A percentile compares a stretch with the other conserved stretches of the same genome.
Evolutionary conservation across 2,329 filamentous ascomycete species (phyloP).

Genomic region (Shiraia sp.): DNA sequence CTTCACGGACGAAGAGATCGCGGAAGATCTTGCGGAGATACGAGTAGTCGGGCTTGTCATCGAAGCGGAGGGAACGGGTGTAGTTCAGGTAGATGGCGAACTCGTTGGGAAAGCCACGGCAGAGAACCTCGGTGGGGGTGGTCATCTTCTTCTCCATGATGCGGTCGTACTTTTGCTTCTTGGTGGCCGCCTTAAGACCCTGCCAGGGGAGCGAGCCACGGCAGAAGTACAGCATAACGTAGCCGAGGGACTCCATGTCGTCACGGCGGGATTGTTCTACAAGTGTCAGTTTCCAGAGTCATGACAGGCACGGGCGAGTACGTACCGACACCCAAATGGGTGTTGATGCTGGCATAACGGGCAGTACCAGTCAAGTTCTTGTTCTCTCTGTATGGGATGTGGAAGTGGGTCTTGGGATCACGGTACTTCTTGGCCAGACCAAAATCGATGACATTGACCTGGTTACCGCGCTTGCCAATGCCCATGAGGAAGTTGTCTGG

Average conservation of each 20-base stretch:
- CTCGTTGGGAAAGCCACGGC: constrained; percentile 98
- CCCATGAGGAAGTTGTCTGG: constrained; percentile 99
- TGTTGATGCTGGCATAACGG: constrained; percentile 98
- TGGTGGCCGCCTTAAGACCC: constrained; percentile 95
- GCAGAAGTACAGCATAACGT: constrained; percentile 99
- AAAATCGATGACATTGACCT: constrained; percentile 99
- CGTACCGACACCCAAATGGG: constrained; percentile 88
- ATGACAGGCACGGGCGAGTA: background rate
- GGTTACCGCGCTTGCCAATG: constrained; percentile 97
- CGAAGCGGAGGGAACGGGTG: constrained; percentile 96
- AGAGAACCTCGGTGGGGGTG: constrained; percentile 95
- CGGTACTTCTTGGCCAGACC: constrained; percentile 99
- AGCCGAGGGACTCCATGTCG: constrained; percentile 98
- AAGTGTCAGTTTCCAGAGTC: constrained; percentile 14
- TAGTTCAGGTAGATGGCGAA: constrained; percentile 99
- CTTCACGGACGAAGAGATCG: constrained; percentile 96
- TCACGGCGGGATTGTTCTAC: constrained; percentile 96
- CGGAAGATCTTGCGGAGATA: constrained; percentile 99
- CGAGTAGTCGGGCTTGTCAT: constrained; percentile 99
- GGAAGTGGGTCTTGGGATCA: constrained; percentile 99
- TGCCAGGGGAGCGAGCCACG: constrained; percentile 98
- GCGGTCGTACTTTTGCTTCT: constrained; percentile 99
- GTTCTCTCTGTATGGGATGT: constrained; percentile 99
- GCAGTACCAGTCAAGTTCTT: constrained; percentile 99
- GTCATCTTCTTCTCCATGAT: constrained; percentile 99